These are phyloP conservation scores for Ceratobasidium sp. DNA, from an alignment of 1,284 basidiomycete species.

Conservation along the genomic window DNA sequence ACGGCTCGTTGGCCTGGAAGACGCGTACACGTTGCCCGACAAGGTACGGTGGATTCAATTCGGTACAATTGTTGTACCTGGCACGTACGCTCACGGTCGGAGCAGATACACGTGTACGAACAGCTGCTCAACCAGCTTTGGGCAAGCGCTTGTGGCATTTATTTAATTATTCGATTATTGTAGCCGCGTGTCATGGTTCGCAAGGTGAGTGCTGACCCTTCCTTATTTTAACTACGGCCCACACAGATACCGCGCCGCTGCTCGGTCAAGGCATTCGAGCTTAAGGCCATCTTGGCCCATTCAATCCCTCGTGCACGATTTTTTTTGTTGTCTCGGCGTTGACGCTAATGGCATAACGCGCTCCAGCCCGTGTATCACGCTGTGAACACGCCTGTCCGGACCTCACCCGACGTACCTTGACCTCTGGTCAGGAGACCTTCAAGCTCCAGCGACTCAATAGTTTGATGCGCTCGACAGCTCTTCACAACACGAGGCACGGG, in stretches of 20 bases:
- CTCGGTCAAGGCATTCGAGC: not conserved
- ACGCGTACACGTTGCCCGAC: not conserved
- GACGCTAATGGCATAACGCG: no score
- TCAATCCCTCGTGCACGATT: no score
- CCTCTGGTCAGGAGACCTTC: no score
- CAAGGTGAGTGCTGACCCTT: not conserved
- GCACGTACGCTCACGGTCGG: not conserved
- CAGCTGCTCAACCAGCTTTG: not conserved
- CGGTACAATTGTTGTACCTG: not conserved
- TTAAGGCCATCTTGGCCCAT: no score
- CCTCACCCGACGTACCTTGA: no score
- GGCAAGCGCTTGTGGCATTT: not conserved
- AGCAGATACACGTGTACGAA: not conserved
- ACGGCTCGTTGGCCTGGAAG: not conserved
- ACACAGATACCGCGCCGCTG: not conserved
- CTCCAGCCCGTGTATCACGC: no score
- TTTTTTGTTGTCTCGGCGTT: not conserved
- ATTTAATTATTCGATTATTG: not conserved
- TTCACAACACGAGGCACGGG: no score
- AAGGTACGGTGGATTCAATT: not conserved
- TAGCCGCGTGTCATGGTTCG: not conserved
- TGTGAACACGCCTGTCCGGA: no score
- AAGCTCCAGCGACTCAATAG: no score
- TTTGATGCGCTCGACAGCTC: no score
- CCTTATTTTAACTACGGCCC: not conserved